Percentiles rank a stretch among this genome's conserved stretches.
Evolutionary conservation across 768 basidiomycete species (phyloP).

Genomic region (Termitomyces sp.): DNA sequence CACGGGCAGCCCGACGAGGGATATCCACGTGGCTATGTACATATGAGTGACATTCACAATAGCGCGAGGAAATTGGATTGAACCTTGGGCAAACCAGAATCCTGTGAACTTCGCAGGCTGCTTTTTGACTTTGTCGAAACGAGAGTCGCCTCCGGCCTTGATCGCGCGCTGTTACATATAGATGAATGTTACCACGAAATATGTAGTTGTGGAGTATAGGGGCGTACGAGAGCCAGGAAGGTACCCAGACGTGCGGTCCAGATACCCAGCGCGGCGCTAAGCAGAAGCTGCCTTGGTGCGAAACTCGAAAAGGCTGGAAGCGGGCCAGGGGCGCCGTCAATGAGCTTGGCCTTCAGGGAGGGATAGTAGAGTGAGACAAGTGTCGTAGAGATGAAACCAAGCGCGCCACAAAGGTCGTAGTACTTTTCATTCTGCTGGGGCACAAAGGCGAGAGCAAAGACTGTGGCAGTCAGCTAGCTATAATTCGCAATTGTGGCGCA

Average conservation of each 20-base stretch:
- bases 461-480: background rate
- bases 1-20: background rate
- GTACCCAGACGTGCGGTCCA: background rate
- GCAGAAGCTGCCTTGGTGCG: background rate
- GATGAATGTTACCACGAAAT: background rate
- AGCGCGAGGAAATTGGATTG: background rate
- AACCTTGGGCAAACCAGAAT: background rate
- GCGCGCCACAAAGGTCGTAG: slow-evolving; percentile 61
- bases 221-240: background rate
- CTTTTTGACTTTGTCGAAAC: background rate
- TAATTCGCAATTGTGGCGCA: slow-evolving; percentile 18
- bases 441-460: slow-evolving; percentile 55
- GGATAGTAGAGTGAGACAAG: slow-evolving; percentile 61
- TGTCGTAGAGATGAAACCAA: slow-evolving; percentile 62
- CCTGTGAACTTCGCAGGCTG: background rate
- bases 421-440: slow-evolving; percentile 60
- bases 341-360: slow-evolving; percentile 41
- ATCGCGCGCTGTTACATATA: background rate
- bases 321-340: slow-evolving; percentile 21
- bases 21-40: background rate
- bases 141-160: background rate
- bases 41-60: background rate
- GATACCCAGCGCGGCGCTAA: background rate
- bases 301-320: background rate
- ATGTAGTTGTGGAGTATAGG: background rate